phyloP scores from a whole-genome alignment of 371 early-diverging fungal genomes.

The Rhizomucor miehei region DNA sequence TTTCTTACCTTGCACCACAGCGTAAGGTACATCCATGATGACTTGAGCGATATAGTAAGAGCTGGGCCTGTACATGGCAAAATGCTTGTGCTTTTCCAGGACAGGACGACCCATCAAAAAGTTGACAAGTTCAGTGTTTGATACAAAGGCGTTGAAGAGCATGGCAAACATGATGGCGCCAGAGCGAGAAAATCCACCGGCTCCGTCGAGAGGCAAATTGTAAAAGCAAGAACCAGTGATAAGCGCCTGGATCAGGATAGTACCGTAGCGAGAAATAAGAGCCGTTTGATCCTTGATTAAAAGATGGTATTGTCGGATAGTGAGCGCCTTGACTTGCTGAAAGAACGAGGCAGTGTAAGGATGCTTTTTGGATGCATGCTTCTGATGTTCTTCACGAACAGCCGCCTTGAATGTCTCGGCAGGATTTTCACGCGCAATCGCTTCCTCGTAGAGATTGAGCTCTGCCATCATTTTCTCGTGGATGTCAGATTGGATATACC shows the following conservation, averaged over 20 bases:
- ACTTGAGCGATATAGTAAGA: slow-evolving; percentile 61
- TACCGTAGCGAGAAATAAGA: slow-evolving; percentile 50
- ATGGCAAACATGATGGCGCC: slow-evolving; percentile 58
- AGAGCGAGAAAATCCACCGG: slow-evolving; percentile 68
- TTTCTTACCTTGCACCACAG: slow-evolving; percentile 40
- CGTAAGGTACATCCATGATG: slow-evolving; percentile 36
- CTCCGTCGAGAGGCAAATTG: slow-evolving; percentile 41
- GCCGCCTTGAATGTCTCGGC: slow-evolving; percentile 37
- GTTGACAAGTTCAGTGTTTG: slow-evolving; percentile 50
- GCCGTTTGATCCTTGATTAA: slow-evolving; percentile 40
- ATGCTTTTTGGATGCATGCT: slow-evolving; percentile 28
- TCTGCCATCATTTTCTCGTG: slow-evolving; percentile 39
- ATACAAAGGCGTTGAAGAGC: slow-evolving; percentile 53
- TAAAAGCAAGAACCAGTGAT: slow-evolving; percentile 69
- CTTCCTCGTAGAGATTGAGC: slow-evolving; percentile 7
- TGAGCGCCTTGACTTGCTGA: slow-evolving; percentile 45
- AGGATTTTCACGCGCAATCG: slow-evolving; percentile 16
- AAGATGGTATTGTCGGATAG: slow-evolving; percentile 49
- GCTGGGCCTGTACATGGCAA: slow-evolving; percentile 66
- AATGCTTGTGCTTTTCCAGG: slow-evolving; percentile 66
- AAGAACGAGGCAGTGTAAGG: slow-evolving; percentile 49
- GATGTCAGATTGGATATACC: slow-evolving; percentile 36
- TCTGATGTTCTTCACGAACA: slow-evolving; percentile 37
- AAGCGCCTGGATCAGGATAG: slow-evolving; percentile 58
- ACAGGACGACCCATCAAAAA: slow-evolving; percentile 58